Evolutionary conservation across 2,329 filamentous ascomycete genomes (phyloP).

Genomic region (Alternaria ventricosa): DNA sequence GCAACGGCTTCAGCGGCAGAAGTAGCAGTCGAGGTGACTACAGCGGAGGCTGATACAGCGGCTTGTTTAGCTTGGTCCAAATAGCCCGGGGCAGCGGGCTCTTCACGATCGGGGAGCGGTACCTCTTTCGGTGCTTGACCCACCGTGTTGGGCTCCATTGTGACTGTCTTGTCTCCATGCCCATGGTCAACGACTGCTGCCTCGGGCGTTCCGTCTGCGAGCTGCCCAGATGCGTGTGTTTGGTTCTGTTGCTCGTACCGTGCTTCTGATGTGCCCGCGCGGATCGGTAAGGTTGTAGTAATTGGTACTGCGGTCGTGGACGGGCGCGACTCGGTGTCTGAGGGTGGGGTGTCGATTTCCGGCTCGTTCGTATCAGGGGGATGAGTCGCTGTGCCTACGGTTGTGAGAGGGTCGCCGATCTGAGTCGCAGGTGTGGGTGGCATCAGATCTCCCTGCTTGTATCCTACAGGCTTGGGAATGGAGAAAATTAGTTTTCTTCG

Average conservation of each 20-base stretch:
- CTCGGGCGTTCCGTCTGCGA: slow-evolving; percentile 52
- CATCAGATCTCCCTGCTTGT: slow-evolving; percentile 31
- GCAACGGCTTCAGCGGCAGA: slow-evolving; percentile 43
- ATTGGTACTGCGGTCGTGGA: slow-evolving; percentile 17
- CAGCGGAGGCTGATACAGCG: slow-evolving; percentile 38
- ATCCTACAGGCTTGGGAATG: slow-evolving; percentile 41
- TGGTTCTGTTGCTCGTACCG: slow-evolving; percentile 50
- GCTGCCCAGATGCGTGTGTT: slow-evolving; percentile 54
- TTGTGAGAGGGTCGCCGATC: slow-evolving; percentile 35
- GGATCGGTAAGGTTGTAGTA: slow-evolving; percentile 34
- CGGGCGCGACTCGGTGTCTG: slow-evolving; percentile 25
- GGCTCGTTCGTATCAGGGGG: slow-evolving; percentile 35
- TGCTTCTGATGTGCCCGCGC: slow-evolving; percentile 52
- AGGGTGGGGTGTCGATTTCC: slow-evolving; percentile 30
- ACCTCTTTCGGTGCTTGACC: slow-evolving; percentile 59
- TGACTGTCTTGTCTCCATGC: slow-evolving; percentile 53
- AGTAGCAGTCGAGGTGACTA: slow-evolving; percentile 37
- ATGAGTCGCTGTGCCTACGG: slow-evolving; percentile 47
- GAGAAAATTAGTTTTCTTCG: slow-evolving; percentile 50
- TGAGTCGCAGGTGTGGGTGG: slow-evolving; percentile 35
- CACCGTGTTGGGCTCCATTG: slow-evolving; percentile 57
- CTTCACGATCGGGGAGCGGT: slow-evolving; percentile 42
- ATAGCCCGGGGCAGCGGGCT: slow-evolving; percentile 44
- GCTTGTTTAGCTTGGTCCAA: slow-evolving; percentile 54
- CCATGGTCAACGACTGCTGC: slow-evolving; percentile 50